Evolutionary conservation across 1,139 yeast species (phyloP).

Genomic region (Protomyces lactucae-debilis): DNA sequence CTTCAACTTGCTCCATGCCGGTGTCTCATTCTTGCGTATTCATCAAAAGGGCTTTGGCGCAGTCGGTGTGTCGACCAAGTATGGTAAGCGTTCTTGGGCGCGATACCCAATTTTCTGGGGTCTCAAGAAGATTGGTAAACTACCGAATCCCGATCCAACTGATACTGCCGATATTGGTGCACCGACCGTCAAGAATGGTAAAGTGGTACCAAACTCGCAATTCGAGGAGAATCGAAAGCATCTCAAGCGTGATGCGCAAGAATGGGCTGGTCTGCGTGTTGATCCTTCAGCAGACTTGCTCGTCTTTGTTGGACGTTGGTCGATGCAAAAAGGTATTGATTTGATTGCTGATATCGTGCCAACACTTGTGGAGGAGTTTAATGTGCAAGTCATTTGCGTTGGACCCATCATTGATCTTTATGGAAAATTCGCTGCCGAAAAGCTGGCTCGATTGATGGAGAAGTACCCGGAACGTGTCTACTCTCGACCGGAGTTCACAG

Average conservation of each 20-base stretch:
- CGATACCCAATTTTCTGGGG: conserved; percentile 31
- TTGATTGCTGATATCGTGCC: conserved; percentile 30
- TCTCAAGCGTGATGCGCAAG: conserved; percentile 28
- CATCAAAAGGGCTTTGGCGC: conserved; percentile 30
- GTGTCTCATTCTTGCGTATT: conserved; percentile 27
- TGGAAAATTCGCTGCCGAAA: conserved; percentile 30
- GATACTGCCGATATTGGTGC: conserved; percentile 25
- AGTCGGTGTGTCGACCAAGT: conserved; percentile 29
- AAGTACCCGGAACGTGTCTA: conserved; percentile 27
- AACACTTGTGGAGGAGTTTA: conserved; percentile 25
- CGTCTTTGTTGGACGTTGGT: conserved; percentile 31
- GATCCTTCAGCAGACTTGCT: conserved; percentile 28
- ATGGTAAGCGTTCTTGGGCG: conserved; percentile 29
- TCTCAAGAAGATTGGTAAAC: conserved; percentile 26
- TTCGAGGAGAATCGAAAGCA: conserved; percentile 26
- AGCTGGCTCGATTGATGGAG: conserved; percentile 25
- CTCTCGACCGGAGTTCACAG: conserved; percentile 29
- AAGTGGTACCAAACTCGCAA: conserved; percentile 21
- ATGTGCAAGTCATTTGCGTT: conserved; percentile 28
- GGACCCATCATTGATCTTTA: conserved; percentile 30
- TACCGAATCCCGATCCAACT: conserved; percentile 30
- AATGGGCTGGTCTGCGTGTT: conserved; percentile 29
- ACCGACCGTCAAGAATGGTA: conserved; percentile 10
- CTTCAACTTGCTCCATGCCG: conserved; percentile 29
- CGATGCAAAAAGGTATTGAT: conserved; percentile 30